Percentiles rank a stretch among this genome's conserved stretches.
Conservation (phyloP, 805 yeast species). For the Priceomyces melissophilus region DNA sequence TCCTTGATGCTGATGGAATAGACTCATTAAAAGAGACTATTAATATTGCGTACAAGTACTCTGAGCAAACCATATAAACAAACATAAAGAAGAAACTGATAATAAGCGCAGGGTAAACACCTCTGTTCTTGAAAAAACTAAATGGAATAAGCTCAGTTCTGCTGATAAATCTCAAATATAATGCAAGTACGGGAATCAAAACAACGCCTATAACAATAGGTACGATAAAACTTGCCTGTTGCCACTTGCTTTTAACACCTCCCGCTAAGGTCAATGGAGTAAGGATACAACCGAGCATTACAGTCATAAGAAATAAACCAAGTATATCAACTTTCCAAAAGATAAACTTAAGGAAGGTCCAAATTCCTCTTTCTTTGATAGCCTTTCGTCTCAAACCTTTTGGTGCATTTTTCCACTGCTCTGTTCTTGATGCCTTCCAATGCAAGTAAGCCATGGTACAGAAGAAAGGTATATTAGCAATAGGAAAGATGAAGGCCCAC, state of each 20-base stretch:
- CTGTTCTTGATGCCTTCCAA: conserved; percentile 13
- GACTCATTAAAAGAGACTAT: conserved; percentile 14
- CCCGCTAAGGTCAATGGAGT: conserved; percentile 36
- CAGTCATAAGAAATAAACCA: conserved; percentile 31
- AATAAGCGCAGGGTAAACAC: conserved; percentile 15
- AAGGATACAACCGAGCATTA: conserved; percentile 30
- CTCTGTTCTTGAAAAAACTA: conserved; percentile 14
- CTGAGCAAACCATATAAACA: conserved; percentile 10
- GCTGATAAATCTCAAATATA: conserved; percentile 14
- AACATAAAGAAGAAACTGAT: conserved; percentile 13
- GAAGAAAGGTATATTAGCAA: conserved; percentile 15
- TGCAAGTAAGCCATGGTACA: conserved; percentile 14
- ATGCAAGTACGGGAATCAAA: conserved; percentile 11
- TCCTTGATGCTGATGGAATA: conserved; percentile 14
- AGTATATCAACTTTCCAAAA: conserved; percentile 33
- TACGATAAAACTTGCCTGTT: conserved; percentile 12
- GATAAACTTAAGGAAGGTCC: conserved; percentile 7
- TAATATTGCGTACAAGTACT: conserved; percentile 15
- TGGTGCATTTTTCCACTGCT: conserved; percentile 13
- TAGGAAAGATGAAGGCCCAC: conserved; percentile 21
- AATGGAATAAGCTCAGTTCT: conserved; percentile 14
- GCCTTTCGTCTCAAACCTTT: conserved; percentile 7
- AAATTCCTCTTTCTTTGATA: conserved; percentile 7
- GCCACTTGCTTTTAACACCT: conserved; percentile 16
- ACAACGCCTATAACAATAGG: conserved; percentile 15